Evolutionary conservation across 2,329 filamentous ascomycete species (phyloP).

Genomic region (Colletotrichum agaves): DNA sequence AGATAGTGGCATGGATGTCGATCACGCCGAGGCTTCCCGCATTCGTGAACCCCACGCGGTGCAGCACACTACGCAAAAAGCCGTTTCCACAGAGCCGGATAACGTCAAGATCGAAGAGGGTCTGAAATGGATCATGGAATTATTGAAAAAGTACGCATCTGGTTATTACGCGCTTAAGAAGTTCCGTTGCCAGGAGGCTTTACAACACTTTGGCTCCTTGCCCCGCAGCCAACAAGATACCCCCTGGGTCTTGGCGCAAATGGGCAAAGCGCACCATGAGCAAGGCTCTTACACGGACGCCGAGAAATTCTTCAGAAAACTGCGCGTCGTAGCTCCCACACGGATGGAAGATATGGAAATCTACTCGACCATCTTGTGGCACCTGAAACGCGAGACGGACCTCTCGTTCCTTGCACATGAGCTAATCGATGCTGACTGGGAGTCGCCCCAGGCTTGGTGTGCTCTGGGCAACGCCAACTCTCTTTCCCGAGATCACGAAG

Average conservation of each 20-base stretch:
- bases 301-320: constrained; percentile 83
- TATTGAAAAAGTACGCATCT: constrained; percentile 83
- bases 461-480: constrained; percentile 96
- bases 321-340: constrained; percentile 83
- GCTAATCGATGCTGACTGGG: constrained; percentile 84
- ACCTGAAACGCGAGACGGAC: constrained; percentile 90
- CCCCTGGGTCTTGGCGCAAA: constrained; percentile 90
- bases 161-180: constrained; percentile 83
- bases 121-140: constrained; percentile 79
- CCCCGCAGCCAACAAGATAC: constrained; percentile 84
- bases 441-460: constrained; percentile 96
- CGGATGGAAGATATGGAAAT: constrained; percentile 96
- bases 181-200: constrained; percentile 81
- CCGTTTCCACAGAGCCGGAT: constrained; percentile 58
- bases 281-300: constrained; percentile 87
- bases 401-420: constrained; percentile 93
- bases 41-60: constrained; percentile 52
- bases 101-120: constrained; percentile 77
- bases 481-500: constrained; percentile 89
- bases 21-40: constrained; percentile 70
- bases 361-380: constrained; percentile 99
- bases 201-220: constrained; percentile 78
- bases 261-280: constrained; percentile 92
- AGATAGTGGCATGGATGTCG: constrained; percentile 74
- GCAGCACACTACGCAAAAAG: constrained; percentile 51